Conservation (phyloP, 2,329 filamentous ascomycete genomes). For the Diatrype stigma region DNA sequence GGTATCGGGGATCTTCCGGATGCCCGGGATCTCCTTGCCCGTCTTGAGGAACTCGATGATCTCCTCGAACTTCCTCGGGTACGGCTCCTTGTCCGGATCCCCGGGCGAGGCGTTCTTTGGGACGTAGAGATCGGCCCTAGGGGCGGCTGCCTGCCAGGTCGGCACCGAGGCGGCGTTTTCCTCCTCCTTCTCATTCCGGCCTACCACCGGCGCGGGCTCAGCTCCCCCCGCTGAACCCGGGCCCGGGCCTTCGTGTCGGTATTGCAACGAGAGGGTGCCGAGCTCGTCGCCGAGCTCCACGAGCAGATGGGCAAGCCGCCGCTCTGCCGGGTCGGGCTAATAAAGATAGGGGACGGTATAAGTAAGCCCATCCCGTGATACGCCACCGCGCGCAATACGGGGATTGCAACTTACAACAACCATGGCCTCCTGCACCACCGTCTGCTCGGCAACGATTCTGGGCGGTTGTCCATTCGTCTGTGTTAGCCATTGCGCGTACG, state of each 20-base stretch:
- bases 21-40: constrained; percentile 69
- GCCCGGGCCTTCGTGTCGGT: not conserved
- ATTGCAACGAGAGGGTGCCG: constrained; percentile 13
- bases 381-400: not conserved
- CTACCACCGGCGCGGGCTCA: not conserved
- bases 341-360: not conserved
- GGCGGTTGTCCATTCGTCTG: constrained; percentile 12
- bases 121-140: constrained; percentile 27
- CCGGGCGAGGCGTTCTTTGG: constrained; percentile 15
- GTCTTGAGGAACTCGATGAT: constrained; percentile 71
- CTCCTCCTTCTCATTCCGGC: not conserved
- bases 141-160: constrained; percentile 28
- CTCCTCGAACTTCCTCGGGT: constrained; percentile 69
- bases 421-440: constrained; percentile 16
- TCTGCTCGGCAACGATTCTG: constrained; percentile 21
- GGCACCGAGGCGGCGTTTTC: constrained; percentile 18
- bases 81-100: constrained; percentile 43
- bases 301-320: constrained; percentile 16
- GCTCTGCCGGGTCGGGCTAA: constrained; percentile 15
- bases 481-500: constrained; percentile 22
- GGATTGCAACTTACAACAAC: constrained; percentile 11
- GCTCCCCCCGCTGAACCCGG: not conserved
- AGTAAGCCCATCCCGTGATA: not conserved
- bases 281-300: constrained; percentile 17
- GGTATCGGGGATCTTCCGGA: constrained; percentile 69